phyloP scores from a whole-genome alignment of 495 filamentous ascomycete genomes.

The Staphylotrichum tortipilum region DNA sequence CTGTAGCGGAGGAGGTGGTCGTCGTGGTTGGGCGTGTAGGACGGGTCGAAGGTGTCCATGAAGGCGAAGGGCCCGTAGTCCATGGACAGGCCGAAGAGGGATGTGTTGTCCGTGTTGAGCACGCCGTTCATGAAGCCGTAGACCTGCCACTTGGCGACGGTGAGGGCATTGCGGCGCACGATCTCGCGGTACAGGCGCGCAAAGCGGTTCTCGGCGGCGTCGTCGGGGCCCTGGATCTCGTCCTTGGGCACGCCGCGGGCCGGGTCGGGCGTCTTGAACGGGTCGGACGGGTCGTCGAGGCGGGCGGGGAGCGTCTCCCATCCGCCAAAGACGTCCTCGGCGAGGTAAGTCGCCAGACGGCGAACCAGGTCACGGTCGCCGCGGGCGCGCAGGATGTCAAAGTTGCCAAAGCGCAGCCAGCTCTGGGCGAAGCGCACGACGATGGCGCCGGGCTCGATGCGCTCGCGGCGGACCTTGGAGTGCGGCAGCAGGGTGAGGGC shows the following conservation, averaged over 20 bases:
- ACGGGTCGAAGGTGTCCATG: slow-evolving; percentile 88
- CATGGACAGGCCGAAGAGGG: slow-evolving; percentile 75
- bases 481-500: slow-evolving; percentile 69
- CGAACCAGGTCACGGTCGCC: slow-evolving; percentile 70
- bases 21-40: slow-evolving; percentile 95
- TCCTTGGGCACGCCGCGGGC: slow-evolving; percentile 44
- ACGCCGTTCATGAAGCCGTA: slow-evolving; percentile 99
- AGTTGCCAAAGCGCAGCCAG: slow-evolving; percentile 91
- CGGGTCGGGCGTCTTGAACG: slow-evolving; percentile 28
- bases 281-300: slow-evolving; percentile 37
- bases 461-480: slow-evolving; percentile 65
- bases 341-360: slow-evolving; percentile 67
- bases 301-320: slow-evolving; percentile 69
- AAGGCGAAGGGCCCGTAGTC: slow-evolving; percentile 97
- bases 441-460: slow-evolving; percentile 86
- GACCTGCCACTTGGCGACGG: slow-evolving; percentile 89
- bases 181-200: slow-evolving; percentile 82
- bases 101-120: slow-evolving; percentile 91
- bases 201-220: slow-evolving; percentile 73
- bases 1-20: slow-evolving; percentile 78
- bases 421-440: slow-evolving; percentile 83
- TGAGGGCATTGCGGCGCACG: slow-evolving; percentile 73
- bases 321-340: slow-evolving; percentile 75
- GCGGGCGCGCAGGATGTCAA: slow-evolving; percentile 73
- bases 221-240: slow-evolving; percentile 53